Conservation (phyloP, 2,329 filamentous ascomycete species). For the Neofusicoccum parvum region DNA sequence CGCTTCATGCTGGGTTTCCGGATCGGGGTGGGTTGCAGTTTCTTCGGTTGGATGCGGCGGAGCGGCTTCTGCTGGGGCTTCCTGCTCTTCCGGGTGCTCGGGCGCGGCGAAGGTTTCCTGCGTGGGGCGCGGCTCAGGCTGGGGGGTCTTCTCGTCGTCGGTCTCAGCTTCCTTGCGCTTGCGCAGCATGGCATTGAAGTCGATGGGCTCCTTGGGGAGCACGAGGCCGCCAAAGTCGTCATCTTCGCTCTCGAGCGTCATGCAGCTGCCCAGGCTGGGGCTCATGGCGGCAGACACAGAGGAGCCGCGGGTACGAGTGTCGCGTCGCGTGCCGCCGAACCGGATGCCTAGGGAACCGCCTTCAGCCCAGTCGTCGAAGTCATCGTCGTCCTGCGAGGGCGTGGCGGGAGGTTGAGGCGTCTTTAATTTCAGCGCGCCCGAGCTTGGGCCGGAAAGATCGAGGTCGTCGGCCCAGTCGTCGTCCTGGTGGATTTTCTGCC, state of each 20-base stretch:
- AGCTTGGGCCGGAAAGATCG: conserved; percentile 43
- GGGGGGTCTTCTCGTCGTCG: conserved; percentile 22
- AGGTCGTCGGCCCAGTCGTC: conserved; percentile 57
- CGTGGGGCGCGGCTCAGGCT: conserved; percentile 9
- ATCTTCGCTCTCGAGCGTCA: conserved; percentile 90
- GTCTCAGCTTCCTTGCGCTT: conserved; percentile 61
- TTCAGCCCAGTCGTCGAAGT: conserved; percentile 86
- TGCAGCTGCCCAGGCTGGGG: conserved; percentile 87
- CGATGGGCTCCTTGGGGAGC: conserved; percentile 78
- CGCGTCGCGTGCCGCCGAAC: conserved; percentile 82
- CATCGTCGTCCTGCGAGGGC: conserved; percentile 36
- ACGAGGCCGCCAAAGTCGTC: conserved; percentile 89
- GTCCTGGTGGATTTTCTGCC: conserved; percentile 47
- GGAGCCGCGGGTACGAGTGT: conserved; percentile 78
- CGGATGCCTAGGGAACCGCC: conserved; percentile 91
- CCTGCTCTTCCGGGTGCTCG: conserved; percentile 6
- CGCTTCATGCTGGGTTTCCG: background rate
- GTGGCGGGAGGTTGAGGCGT: conserved; percentile 46
- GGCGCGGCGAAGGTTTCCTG: background rate
- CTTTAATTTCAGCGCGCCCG: conserved; percentile 47
- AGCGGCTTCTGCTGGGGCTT: conserved; percentile 24
- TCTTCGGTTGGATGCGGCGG: conserved; percentile 25
- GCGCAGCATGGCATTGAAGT: conserved; percentile 78
- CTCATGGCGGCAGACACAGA: conserved; percentile 87
- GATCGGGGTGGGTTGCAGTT: conserved; percentile 24